A percentile compares a stretch with the other conserved stretches of the same genome.
These are phyloP conservation scores for button mushroom (Agaricus bisporus) DNA, from an alignment of 768 basidiomycete species.

Conservation along the genomic window DNA sequence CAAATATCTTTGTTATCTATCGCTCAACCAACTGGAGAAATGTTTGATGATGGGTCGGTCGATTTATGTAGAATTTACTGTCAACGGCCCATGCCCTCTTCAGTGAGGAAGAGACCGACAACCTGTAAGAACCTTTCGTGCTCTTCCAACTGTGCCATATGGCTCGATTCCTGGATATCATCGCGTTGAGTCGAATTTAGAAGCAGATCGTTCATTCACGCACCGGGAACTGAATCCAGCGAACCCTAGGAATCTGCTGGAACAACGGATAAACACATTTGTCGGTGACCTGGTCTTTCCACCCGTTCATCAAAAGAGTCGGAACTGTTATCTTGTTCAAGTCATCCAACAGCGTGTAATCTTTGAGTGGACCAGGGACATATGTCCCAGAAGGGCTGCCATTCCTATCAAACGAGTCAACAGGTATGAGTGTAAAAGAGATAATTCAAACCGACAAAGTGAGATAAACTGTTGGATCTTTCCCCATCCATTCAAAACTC, in stretches of 20 bases:
- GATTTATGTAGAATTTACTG: too few relatives aligned
- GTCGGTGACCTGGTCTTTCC: slow-evolving; percentile 35
- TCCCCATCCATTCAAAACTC: slow-evolving; percentile 26
- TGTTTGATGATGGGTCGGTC: too few relatives aligned
- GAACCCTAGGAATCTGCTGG: slow-evolving; percentile 28
- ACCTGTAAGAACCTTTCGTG: slow-evolving; percentile 27
- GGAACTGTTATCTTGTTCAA: slow-evolving; percentile 33
- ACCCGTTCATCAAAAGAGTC: slow-evolving; percentile 36
- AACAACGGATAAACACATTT: slow-evolving; percentile 29
- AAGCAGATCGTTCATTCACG: background rate
- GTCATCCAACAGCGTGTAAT: slow-evolving; percentile 39
- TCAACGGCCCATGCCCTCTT: too few relatives aligned
- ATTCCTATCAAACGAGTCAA: slow-evolving; percentile 18
- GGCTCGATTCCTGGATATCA: slow-evolving; percentile 24
- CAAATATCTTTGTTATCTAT: too few relatives aligned
- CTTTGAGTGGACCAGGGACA: slow-evolving; percentile 32
- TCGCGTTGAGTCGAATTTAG: background rate
- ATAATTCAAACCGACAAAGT: slow-evolving; percentile 35
- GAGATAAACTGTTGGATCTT: slow-evolving; percentile 41
- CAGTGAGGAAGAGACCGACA: slow-evolving; percentile 24
- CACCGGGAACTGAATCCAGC: slow-evolving; percentile 37
- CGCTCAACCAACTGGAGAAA: too few relatives aligned
- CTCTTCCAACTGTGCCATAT: slow-evolving; percentile 37
- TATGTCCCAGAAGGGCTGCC: slow-evolving; percentile 29
- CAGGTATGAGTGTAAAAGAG: background rate